Base-by-base conservation (phyloP, 768 basidiomycete species). In the Mycena rebaudengoi region DNA sequence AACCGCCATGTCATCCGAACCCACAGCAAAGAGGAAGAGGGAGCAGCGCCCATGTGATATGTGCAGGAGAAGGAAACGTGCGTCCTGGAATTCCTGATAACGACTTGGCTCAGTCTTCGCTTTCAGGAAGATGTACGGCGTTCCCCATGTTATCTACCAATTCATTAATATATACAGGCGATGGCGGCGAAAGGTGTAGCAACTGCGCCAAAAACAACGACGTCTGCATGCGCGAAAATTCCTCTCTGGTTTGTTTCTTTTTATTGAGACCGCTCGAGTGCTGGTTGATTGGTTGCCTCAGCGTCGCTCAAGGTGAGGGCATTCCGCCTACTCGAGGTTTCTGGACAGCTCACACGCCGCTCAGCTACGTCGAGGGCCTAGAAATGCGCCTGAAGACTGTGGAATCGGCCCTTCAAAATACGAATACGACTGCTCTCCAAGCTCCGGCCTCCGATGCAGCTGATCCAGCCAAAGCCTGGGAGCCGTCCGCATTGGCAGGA, bases 11-110 rank as follows among this genome's bases (percentile, higher is more conserved):
- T 83, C 82, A 33, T 84, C 83, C 30, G 75, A 72, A 64, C 77
- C 4, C 40, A 45, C 51, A 41, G 62, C 45, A 49, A 86, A 85
- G 78, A 85, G 82, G 70, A 73, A 83, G 44, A 74, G 80, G 55
- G 79, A 85, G n/a, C 83, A 85, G 71, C 73, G 87, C 37, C 88
- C 87, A 2, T 89, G 88, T 67, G 88, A 89, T 62, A 79, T 84
- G 1, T 89, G 88, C 71, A 76, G 88, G 37, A 78, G 86, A 51
- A 90, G 89, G 79, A 90, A 90, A 73, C 81, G 87, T 82, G 50
- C n/a, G n/a, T n/a, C n/a, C n/a, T n/a, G n/a, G n/a, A n/a, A n/a
- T n/a, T n/a, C n/a, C n/a, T n/a, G n/a, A n/a, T n/a, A n/a, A n/a
- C n/a, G n/a, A n/a, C n/a, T n/a, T n/a, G 60, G 79, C 72, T 7